Percentiles rank a stretch among this genome's conserved stretches.
Evolutionary conservation across 2,329 filamentous ascomycete genomes (phyloP).

Genomic region (Penicillium sp.): DNA sequence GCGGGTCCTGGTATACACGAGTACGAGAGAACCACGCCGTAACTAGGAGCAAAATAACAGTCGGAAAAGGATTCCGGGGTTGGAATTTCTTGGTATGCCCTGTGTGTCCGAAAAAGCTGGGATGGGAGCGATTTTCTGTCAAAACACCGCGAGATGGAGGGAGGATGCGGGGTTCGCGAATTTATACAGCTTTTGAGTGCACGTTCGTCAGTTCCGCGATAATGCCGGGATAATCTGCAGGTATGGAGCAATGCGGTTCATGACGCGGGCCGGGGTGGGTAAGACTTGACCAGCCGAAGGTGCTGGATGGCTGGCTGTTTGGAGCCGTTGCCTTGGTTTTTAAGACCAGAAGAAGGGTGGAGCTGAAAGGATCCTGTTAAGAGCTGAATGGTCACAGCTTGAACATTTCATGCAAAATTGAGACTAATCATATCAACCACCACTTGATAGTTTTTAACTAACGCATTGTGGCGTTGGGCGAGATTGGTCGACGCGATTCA

Average conservation of each 20-base stretch:
- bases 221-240: not conserved
- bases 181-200: not conserved
- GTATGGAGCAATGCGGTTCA: not conserved
- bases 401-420: not conserved
- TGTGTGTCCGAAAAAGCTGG: not conserved
- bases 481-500: not conserved
- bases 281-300: not conserved
- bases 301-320: not conserved
- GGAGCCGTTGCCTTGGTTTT: too few species aligned
- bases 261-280: not conserved
- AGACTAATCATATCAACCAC: not conserved
- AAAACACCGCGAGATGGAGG: not conserved
- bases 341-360: not conserved
- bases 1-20: too few species aligned
- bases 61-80: conserved; percentile 1
- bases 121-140: not conserved
- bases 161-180: not conserved
- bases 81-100: not conserved
- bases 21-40: not conserved
- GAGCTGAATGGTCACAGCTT: not conserved
- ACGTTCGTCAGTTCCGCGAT: not conserved
- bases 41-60: not conserved
- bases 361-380: not conserved
- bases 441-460: not conserved
- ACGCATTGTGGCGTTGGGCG: not conserved